Percentiles rank a stretch among this genome's conserved stretches.
phyloP scores from a whole-genome alignment of 73 alveolate genomes.

The Breviolum minutum region DNA sequence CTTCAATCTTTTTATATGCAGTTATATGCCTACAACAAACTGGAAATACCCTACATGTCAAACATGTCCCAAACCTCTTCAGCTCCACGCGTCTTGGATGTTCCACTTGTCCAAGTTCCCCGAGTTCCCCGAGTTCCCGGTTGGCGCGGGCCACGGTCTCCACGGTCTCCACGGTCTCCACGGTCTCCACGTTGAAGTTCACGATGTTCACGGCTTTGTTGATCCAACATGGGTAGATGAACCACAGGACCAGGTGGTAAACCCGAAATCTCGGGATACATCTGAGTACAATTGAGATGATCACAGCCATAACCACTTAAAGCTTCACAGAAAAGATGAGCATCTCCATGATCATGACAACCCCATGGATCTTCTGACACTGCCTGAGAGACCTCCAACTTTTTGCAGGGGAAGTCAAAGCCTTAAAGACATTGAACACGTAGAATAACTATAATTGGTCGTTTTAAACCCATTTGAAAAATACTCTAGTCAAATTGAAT shows the following conservation, averaged over 20 bases:
- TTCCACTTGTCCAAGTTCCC: not conserved
- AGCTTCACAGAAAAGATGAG: slow-evolving; percentile 78
- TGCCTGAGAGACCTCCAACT: not conserved
- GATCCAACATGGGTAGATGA: slow-evolving; percentile 30
- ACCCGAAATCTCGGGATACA: slow-evolving; percentile 52
- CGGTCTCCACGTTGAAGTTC: not conserved
- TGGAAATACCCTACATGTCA: too few species aligned
- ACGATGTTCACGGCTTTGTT: not conserved
- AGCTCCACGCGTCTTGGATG: not conserved
- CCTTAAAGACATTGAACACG: too few species aligned
- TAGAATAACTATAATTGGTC: too few species aligned
- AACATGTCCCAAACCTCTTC: not conserved
- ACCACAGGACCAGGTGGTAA: slow-evolving; percentile 69
- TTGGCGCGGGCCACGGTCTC: not conserved
- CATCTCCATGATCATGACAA: not conserved
- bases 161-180: not conserved
- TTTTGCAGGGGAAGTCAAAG: too few species aligned
- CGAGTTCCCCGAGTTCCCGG: not conserved
- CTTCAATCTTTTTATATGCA: too few species aligned
- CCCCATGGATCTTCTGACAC: slow-evolving; percentile 85
- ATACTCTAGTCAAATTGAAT: too few species aligned
- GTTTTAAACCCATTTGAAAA: too few species aligned
- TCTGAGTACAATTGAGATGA: slow-evolving; percentile 37
- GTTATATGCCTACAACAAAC: too few species aligned
- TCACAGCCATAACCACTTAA: slow-evolving; percentile 44